phyloP scores from a whole-genome alignment of 2,329 filamentous ascomycete genomes.

The Aspergillus piperis region DNA sequence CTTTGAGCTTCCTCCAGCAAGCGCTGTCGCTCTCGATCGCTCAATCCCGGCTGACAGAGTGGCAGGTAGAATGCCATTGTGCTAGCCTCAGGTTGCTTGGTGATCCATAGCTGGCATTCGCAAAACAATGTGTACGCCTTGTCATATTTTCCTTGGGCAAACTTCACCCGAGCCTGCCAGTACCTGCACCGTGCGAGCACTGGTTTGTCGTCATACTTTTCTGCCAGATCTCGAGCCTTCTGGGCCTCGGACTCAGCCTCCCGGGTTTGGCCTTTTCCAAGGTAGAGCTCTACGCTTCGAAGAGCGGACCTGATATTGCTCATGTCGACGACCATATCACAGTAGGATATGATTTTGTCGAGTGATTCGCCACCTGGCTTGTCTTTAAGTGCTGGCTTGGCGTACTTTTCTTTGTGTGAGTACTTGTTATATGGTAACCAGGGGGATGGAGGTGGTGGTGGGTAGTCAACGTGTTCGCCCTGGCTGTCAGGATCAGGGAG shows the following conservation, averaged over 20 bases:
- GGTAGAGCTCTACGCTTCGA: background rate
- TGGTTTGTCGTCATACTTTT: constrained; percentile 1
- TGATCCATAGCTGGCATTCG: background rate
- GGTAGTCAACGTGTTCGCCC: no score
- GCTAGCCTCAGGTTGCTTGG: background rate
- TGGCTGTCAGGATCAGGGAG: no score
- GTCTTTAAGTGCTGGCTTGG: no score
- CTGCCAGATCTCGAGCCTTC: constrained; percentile 14
- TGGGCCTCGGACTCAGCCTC: constrained; percentile 13
- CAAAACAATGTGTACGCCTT: constrained; percentile 10
- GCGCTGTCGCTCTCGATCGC: background rate
- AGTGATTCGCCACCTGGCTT: no score
- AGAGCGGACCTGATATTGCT: constrained; percentile 4
- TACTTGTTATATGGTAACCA: no score
- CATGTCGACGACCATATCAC: constrained; percentile 5
- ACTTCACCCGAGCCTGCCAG: constrained; percentile 31
- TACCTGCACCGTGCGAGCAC: constrained; percentile 24
- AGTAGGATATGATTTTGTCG: background rate
- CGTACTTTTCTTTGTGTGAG: no score
- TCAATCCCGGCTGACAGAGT: background rate
- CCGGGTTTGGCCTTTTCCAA: background rate
- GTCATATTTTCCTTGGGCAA: constrained; percentile 15
- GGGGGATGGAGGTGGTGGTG: no score
- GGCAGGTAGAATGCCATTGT: background rate
- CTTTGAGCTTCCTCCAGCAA: background rate